A percentile compares a stretch with the other conserved stretches of the same genome.
Evolutionary conservation across 495 filamentous ascomycete species (phyloP).

Genomic region (Penicillium nucicola): DNA sequence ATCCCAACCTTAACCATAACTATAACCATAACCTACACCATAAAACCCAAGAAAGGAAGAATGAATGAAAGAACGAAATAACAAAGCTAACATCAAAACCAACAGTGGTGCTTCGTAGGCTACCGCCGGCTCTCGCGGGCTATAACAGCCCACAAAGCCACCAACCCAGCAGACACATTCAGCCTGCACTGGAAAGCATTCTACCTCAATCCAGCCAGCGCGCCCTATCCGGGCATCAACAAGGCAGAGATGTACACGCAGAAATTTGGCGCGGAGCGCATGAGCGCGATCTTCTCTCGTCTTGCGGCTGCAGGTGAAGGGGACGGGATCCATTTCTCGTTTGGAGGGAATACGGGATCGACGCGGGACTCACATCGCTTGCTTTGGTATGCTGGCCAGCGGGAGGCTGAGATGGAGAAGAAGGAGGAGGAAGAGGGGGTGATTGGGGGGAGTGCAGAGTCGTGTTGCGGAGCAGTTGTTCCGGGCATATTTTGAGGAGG

Average conservation of each 20-base stretch:
- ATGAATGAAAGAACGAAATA: no score
- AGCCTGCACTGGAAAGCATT: slow-evolving; percentile 70
- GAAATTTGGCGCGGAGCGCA: slow-evolving; percentile 60
- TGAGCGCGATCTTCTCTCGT: slow-evolving; percentile 52
- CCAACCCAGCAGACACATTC: slow-evolving; percentile 66
- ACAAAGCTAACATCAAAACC: slow-evolving; percentile 4
- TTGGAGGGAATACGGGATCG: slow-evolving; percentile 70
- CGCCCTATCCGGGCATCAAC: slow-evolving; percentile 51
- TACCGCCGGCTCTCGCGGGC: slow-evolving; percentile 68
- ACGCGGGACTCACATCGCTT: slow-evolving; percentile 76
- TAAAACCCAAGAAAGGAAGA: no score
- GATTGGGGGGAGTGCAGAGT: slow-evolving; percentile 49
- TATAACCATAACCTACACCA: background rate
- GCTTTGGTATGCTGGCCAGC: slow-evolving; percentile 64
- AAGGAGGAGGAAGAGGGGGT: slow-evolving; percentile 21
- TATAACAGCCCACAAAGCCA: slow-evolving; percentile 60
- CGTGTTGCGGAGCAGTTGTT: slow-evolving; percentile 68
- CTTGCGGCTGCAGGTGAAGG: slow-evolving; percentile 55
- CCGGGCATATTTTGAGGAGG: slow-evolving; percentile 70
- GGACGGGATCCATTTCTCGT: slow-evolving; percentile 71
- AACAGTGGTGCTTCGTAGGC: slow-evolving; percentile 76
- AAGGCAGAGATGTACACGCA: slow-evolving; percentile 51
- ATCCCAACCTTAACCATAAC: slow-evolving; percentile 2
- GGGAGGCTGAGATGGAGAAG: slow-evolving; percentile 38
- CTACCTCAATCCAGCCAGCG: slow-evolving; percentile 69